phyloP scores from a whole-genome alignment of 2,329 filamentous ascomycete genomes.

The Epichloe hybrida region DNA sequence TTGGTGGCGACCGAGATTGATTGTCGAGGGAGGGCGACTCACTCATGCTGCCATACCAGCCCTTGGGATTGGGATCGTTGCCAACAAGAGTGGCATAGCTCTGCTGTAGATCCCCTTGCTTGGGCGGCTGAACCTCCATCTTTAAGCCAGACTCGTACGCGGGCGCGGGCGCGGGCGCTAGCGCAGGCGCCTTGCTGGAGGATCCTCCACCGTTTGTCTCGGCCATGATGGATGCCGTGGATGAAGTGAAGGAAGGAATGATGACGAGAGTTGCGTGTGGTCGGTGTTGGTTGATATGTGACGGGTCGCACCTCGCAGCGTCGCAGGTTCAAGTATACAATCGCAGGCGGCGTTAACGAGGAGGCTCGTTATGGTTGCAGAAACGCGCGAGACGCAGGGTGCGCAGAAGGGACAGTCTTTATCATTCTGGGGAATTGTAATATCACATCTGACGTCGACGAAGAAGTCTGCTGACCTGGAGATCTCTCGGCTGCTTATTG shows the following conservation, averaged over 20 bases:
- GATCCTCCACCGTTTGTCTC: conserved; percentile 15
- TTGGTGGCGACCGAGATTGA: neutral
- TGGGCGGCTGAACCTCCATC: conserved; percentile 67
- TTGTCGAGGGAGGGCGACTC: conserved; percentile 22
- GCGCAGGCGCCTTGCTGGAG: conserved; percentile 17
- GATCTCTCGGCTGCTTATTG: neutral
- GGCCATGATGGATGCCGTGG: conserved; percentile 9
- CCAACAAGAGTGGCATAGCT: conserved; percentile 56
- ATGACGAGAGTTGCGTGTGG: neutral
- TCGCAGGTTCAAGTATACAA: too few relatives aligned
- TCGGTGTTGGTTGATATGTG: neutral
- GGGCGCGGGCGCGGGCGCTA: conserved; percentile 11
- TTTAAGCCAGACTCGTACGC: conserved; percentile 26
- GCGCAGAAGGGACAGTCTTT: neutral
- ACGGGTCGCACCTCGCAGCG: neutral
- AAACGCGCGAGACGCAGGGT: too few relatives aligned
- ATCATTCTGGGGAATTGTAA: neutral
- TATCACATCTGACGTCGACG: neutral
- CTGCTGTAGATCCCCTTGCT: conserved; percentile 70
- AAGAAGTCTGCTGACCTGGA: neutral
- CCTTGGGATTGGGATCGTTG: conserved; percentile 56
- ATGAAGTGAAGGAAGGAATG: conserved; percentile 9
- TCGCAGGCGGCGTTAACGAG: too few relatives aligned
- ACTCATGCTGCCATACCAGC: conserved; percentile 88
- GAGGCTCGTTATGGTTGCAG: too few relatives aligned